These are phyloP conservation scores for Gnomoniopsis smithogilvyi DNA, from an alignment of 2,329 filamentous ascomycete species.

Conservation along the genomic window DNA sequence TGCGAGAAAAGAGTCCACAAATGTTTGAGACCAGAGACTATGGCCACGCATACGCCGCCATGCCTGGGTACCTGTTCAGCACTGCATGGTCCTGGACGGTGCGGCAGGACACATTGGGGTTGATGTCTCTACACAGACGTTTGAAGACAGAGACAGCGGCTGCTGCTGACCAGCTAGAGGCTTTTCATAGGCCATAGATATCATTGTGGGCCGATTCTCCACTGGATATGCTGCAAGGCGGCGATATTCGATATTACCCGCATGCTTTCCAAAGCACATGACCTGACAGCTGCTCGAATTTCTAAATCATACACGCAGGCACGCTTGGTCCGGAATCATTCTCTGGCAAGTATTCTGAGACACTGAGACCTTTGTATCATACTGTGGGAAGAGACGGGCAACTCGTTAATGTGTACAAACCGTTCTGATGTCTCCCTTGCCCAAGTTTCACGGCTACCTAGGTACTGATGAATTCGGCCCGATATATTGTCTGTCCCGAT, in stretches of 20 bases:
- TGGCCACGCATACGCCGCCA: conserved; percentile 23
- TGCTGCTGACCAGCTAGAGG: background rate
- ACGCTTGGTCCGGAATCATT: background rate
- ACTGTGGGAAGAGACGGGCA: background rate
- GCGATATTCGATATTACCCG: background rate
- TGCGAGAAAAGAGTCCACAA: conserved; percentile 19
- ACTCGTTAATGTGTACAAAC: background rate
- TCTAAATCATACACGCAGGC: background rate
- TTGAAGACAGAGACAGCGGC: conserved; percentile 4
- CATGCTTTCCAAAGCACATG: conserved; percentile 5
- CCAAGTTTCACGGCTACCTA: too few relatives aligned
- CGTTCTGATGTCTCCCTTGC: background rate
- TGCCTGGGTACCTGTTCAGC: conserved; percentile 24
- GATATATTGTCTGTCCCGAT: background rate
- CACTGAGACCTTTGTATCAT: background rate
- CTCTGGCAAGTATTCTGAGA: background rate
- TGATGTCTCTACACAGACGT: conserved; percentile 27
- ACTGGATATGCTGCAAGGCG: background rate
- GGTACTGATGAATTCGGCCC: background rate
- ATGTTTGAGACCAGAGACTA: conserved; percentile 27
- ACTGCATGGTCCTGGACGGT: conserved; percentile 27
- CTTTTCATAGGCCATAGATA: background rate
- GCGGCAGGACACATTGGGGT: conserved; percentile 17
- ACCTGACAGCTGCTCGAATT: background rate
- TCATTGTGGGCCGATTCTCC: background rate